Evolutionary conservation across 192 early-diverging fungal species (phyloP).

Genomic region (Lobosporangium transversale): DNA sequence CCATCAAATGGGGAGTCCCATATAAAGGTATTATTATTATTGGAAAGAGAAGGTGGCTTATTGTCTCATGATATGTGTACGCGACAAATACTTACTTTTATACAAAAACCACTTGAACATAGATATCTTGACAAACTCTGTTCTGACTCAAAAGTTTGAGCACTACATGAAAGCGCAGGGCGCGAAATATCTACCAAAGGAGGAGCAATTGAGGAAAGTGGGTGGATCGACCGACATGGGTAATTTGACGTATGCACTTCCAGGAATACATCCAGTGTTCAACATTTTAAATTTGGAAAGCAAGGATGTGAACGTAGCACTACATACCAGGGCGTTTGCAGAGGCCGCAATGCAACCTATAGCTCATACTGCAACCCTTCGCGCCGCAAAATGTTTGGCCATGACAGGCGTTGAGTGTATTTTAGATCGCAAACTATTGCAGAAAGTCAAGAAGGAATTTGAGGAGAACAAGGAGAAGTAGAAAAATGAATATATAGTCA

Average conservation of each 20-base stretch:
- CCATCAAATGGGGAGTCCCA: slow-evolving; percentile 59
- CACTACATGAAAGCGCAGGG: slow-evolving; percentile 61
- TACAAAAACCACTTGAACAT: too few relatives aligned
- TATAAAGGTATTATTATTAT: slow-evolving; percentile 60
- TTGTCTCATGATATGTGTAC: too few relatives aligned
- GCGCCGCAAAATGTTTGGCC: slow-evolving; percentile 64
- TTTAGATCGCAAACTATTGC: slow-evolving; percentile 56
- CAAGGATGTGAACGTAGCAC: slow-evolving; percentile 54
- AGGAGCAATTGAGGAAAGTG: slow-evolving; percentile 44
- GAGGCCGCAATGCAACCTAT: slow-evolving; percentile 60
- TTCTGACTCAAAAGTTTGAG: slow-evolving; percentile 61
- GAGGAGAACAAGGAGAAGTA: slow-evolving; percentile 5
- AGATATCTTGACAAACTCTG: slow-evolving; percentile 71
- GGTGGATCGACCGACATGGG: slow-evolving; percentile 79
- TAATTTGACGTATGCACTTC: slow-evolving; percentile 74
- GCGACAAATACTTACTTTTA: too few relatives aligned
- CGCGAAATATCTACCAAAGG: slow-evolving; percentile 31
- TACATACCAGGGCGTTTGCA: slow-evolving; percentile 75
- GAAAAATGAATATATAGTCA: not conserved
- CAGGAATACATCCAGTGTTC: slow-evolving; percentile 59
- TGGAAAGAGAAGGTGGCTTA: not conserved
- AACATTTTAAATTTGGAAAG: slow-evolving; percentile 46
- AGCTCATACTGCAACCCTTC: slow-evolving; percentile 69
- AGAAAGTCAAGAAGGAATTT: slow-evolving; percentile 58
- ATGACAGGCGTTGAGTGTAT: slow-evolving; percentile 61